Base-by-base conservation (phyloP, 2,329 filamentous ascomycete genomes). In the Chrysoporthe austroafricana region DNA sequence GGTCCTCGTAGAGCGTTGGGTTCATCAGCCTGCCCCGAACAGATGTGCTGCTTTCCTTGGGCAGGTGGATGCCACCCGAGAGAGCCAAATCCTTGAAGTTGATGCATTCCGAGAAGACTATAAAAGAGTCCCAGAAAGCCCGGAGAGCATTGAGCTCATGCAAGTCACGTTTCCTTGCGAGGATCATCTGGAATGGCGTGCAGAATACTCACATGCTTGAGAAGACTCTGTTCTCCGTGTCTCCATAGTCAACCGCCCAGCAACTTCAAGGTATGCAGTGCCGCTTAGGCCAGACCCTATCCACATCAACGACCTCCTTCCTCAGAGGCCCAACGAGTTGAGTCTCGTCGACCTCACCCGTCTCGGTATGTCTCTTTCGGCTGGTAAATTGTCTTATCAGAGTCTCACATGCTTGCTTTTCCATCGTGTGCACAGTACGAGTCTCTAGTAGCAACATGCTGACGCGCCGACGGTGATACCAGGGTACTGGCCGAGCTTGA, bases 21-120 rank as follows among this genome's bases (percentile, higher is more conserved):
- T 39, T 9, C 36, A 39, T 39, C 36, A 39, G 5, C 9, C 9
- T 39, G 1, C 36, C 36, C 36, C 9, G 36, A 39, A 39, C 36
- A 39, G 9, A 39, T 39, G 1, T 9, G 1, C 36, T 42, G 18
- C 36, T 62, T 5, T 46, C 58, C 21, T 42, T 57, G 3, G 46
- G 61, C 13, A 66, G 48, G 16, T 66, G 26, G 48, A 66, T 26
- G 18, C 43, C 43, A 11, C 32, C 58, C 4, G 58, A 62, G 6
- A 66, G 39, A 6, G 64, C 62, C 13, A 62, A 26, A 21, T 66
- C 58, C 18, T 66, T 46, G 5, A 62, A 62, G 57, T 26, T 44
- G 46, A 3, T 32, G n/a, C 64, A 57, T 34, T 62, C 46, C 64
- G 56, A 54, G 44, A 46, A n/a, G 4, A 13, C 52, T 63, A 14